phyloP scores from a whole-genome alignment of 2,329 filamentous ascomycete species.

The Pyrenophora graminea region DNA sequence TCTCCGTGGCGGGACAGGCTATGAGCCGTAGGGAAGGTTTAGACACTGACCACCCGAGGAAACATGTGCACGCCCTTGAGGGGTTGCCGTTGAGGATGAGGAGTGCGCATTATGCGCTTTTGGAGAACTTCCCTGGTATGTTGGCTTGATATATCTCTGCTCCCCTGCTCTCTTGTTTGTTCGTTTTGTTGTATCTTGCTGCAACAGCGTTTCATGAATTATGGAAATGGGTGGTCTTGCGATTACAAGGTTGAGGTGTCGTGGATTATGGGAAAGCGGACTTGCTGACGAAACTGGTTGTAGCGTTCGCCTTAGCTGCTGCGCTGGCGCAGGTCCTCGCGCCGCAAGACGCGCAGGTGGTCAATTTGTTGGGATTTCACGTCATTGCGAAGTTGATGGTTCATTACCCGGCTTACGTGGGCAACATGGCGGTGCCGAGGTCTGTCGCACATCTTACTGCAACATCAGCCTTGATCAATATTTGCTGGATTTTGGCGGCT shows the following conservation, averaged over 20 bases:
- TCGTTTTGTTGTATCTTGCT: not conserved
- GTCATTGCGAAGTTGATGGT: conserved; percentile 29
- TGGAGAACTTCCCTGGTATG: conserved; percentile 32
- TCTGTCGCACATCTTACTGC: conserved; percentile 25
- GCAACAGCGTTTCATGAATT: too few species aligned
- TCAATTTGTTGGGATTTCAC: conserved; percentile 27
- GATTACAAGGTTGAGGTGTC: not conserved
- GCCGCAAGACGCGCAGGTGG: conserved; percentile 26
- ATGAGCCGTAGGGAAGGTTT: conserved; percentile 25
- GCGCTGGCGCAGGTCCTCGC: conserved; percentile 29
- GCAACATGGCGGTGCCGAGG: conserved; percentile 24
- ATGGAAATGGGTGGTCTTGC: too few species aligned
- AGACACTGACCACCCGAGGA: conserved; percentile 23
- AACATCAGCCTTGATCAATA: conserved; percentile 28
- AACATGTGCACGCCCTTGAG: conserved; percentile 15
- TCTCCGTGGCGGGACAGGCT: conserved; percentile 27
- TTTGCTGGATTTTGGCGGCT: conserved; percentile 29
- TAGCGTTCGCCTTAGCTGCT: conserved; percentile 25
- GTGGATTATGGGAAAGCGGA: not conserved
- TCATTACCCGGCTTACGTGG: conserved; percentile 27
- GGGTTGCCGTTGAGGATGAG: conserved; percentile 25
- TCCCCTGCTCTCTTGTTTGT: not conserved
- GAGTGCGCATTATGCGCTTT: conserved; percentile 28
- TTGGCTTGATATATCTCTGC: not conserved
- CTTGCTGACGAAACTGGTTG: not conserved